Evolutionary conservation across 2,329 filamentous ascomycete species (phyloP), one percentile per base, ranked within the genome.

Genomic region (Fonsecaea pugnacius): DNA sequence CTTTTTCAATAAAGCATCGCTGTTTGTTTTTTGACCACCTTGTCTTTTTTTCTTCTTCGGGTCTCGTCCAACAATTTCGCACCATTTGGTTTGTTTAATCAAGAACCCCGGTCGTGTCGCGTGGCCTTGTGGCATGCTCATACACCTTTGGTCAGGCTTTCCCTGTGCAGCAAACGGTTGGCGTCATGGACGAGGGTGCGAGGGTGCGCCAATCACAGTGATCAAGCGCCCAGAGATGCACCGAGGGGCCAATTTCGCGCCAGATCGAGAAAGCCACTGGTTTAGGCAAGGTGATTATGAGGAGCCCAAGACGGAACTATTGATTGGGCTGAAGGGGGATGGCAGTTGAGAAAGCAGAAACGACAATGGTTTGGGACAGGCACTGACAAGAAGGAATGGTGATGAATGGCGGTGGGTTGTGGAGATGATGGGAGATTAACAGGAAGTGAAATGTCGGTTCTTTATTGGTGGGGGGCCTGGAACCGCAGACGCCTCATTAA

Each of bases 351-450:
- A 33, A 30, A 58, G 35, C 12, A 63, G 60, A 63, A 58, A 63
- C 58, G 51, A 27, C 60, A 38, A 58, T 50, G 36, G 62, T 52
- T 54, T 62, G 51, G 38, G 38, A 57, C n/a, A n/a, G n/a, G n/a
- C n/a, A n/a, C n/a, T n/a, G 33, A 58, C 36, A 48, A 21, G 53
- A 8, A 61, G 43, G 35, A 38, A 46, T 27, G 46, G 46, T 8
- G 43, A 46, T 58, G 58, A 33, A 58, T 56, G 27, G 43, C 51
- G 56, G 33, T 59, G 3, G 10, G 21, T 40, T 60, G 56, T 66
- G 63, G 59, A 60, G 63, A 52, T 54, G 51, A 43, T 43, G 56
- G 63, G 63, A 66, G 52, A 66, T 66, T 66, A 51, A 33, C 30
- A 12, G 43, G 43, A 48, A 48, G 18, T 58, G 24, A 8, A 33